phyloP scores from a whole-genome alignment of 2,329 filamentous ascomycete species.

The Exophiala spinifera region DNA sequence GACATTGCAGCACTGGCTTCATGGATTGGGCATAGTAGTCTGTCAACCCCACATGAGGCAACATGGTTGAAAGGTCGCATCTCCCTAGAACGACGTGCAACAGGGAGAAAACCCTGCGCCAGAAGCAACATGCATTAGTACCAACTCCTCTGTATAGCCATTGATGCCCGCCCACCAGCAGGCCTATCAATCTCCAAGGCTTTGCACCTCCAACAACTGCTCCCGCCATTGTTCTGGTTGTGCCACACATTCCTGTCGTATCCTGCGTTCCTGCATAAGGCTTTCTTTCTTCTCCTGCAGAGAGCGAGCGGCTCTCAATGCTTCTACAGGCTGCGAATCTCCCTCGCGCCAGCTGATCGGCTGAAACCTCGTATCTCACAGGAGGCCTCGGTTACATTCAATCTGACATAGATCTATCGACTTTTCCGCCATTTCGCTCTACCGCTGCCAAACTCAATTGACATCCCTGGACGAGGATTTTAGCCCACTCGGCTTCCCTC shows the following conservation, averaged over 20 bases:
- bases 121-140: conserved; percentile 1
- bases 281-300: not conserved
- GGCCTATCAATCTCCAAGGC: not conserved
- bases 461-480: not conserved
- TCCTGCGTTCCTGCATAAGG: conserved; percentile 24
- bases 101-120: not conserved
- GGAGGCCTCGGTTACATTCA: not conserved
- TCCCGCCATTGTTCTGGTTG: not conserved
- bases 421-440: not conserved
- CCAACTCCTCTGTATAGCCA: not conserved
- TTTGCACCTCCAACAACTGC: conserved; percentile 1
- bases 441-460: not conserved
- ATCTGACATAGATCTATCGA: conserved; percentile 2
- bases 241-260: conserved; percentile 2
- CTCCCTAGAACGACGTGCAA: not conserved
- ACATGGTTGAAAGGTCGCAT: not conserved
- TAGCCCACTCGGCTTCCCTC: not conserved
- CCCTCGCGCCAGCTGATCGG: conserved; percentile 6
- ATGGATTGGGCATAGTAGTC: not conserved
- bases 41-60: conserved; percentile 1
- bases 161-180: not conserved
- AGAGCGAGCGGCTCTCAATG: conserved; percentile 5
- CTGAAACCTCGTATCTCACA: conserved; percentile 5
- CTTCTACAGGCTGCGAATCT: not conserved
- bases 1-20: not conserved